phyloP scores from a whole-genome alignment of 176 grass and related monocot species.

The Raddia distichophylla region DNA sequence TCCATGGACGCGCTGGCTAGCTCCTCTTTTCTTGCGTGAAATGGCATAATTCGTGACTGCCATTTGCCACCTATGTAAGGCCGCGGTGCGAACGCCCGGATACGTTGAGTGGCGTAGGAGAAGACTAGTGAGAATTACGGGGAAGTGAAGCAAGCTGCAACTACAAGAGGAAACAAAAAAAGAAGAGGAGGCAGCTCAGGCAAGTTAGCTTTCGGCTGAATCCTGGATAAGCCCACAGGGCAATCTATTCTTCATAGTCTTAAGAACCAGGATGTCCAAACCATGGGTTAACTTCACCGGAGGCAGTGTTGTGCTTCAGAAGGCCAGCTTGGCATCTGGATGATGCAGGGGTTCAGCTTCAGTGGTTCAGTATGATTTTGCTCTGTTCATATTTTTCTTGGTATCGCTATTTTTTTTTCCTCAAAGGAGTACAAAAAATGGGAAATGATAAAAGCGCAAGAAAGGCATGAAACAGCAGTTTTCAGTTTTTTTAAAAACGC shows the following conservation, averaged over 20 bases:
- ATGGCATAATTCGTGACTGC: background rate
- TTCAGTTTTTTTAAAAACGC: too few species aligned
- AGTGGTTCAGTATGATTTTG: background rate
- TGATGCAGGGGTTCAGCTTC: background rate
- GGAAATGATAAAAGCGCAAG: background rate
- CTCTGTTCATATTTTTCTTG: background rate
- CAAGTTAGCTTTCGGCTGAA: slow-evolving; percentile 37
- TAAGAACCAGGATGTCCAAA: background rate
- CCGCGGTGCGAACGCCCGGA: background rate
- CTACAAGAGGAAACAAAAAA: background rate
- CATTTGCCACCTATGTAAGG: slow-evolving; percentile 32
- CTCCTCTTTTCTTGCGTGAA: background rate
- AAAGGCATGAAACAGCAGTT: background rate
- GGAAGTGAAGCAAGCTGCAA: slow-evolving; percentile 39
- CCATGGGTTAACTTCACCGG: slow-evolving; percentile 22
- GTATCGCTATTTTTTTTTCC: too few species aligned
- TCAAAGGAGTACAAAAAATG: background rate
- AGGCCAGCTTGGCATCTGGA: background rate
- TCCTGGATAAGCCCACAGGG: background rate
- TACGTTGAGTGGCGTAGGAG: slow-evolving; percentile 58
- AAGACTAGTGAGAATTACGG: slow-evolving; percentile 38
- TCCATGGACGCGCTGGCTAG: slow-evolving; percentile 27
- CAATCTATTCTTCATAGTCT: slow-evolving; percentile 14
- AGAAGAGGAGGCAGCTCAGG: background rate
- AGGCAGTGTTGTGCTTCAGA: background rate